phyloP scores from a whole-genome alignment of 257 asterid species.

The Fraxinus americana region DNA sequence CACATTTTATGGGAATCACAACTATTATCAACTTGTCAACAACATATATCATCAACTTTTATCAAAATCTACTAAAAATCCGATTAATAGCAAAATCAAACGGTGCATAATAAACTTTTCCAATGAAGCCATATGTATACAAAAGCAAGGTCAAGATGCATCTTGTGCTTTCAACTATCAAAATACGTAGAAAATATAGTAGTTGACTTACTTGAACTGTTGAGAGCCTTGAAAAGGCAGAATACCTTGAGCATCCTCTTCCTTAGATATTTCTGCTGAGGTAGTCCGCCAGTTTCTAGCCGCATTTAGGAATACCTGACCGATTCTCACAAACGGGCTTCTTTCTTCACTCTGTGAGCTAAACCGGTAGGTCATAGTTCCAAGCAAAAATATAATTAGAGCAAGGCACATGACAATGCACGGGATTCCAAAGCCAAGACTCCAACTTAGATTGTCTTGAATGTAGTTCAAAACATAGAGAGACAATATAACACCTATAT shows the following conservation, averaged over 20 bases:
- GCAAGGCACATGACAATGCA: conserved; percentile 23
- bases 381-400: conserved; percentile 11
- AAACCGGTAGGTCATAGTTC: conserved; percentile 23
- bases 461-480: conserved; percentile 21
- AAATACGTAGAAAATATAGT: background rate
- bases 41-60: too few relatives aligned
- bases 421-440: conserved; percentile 32
- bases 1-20: too few relatives aligned
- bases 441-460: conserved; percentile 33
- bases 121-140: too few relatives aligned
- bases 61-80: too few relatives aligned
- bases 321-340: conserved; percentile 29
- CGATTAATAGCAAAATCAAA: too few relatives aligned
- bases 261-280: background rate
- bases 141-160: background rate
- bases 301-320: conserved; percentile 36
- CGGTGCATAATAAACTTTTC: too few relatives aligned
- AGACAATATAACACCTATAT: conserved; percentile 12
- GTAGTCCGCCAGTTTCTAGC: conserved; percentile 26
- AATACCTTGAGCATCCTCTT: conserved; percentile 22
- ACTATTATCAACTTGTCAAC: too few relatives aligned
- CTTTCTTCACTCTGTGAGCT: background rate
- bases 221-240: conserved; percentile 12
- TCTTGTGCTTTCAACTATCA: background rate
- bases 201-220: conserved; percentile 29